Evolutionary conservation across 805 yeast genomes (phyloP).

Genomic region (Starmerella tilneyi): DNA sequence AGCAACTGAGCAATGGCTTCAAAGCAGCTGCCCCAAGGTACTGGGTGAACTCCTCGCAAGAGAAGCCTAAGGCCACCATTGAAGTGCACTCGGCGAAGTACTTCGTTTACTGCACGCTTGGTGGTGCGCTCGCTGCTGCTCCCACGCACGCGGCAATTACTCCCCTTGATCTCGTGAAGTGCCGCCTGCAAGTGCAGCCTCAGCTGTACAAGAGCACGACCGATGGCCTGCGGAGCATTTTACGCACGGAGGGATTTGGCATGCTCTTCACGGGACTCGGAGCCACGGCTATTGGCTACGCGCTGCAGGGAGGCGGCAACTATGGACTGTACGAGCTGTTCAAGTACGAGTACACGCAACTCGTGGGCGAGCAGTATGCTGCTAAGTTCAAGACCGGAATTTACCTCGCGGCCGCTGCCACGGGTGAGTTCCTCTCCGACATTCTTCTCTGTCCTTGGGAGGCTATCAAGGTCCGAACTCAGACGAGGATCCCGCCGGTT

Average conservation of each 20-base stretch:
- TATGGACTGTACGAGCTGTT: constrained; percentile 91
- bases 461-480: constrained; percentile 88
- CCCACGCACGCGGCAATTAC: constrained; percentile 91
- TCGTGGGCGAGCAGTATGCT: constrained; percentile 54
- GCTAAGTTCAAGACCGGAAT: constrained; percentile 59
- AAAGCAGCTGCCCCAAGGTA: background rate
- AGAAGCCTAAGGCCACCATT: constrained; percentile 29
- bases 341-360: constrained; percentile 63
- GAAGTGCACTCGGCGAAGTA: constrained; percentile 50
- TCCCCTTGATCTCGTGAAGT: constrained; percentile 85
- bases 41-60: constrained; percentile 1
- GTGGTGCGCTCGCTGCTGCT: constrained; percentile 79
- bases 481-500: constrained; percentile 83
- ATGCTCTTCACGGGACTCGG: constrained; percentile 82
- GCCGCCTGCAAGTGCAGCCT: constrained; percentile 82
- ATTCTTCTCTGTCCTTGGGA: constrained; percentile 85
- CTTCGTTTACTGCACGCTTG: constrained; percentile 60
- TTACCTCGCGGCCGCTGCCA: constrained; percentile 75
- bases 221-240: constrained; percentile 71
- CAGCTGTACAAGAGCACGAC: constrained; percentile 60
- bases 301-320: constrained; percentile 94
- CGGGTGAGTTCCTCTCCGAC: constrained; percentile 92
- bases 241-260: constrained; percentile 60
- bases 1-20: constrained; percentile 6
- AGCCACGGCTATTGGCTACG: constrained; percentile 86